Evolutionary conservation across 176 grass and related monocot species (phyloP), one percentile per base, ranked within the genome.

Genomic region (Rhipidocladum racemiflorum): DNA sequence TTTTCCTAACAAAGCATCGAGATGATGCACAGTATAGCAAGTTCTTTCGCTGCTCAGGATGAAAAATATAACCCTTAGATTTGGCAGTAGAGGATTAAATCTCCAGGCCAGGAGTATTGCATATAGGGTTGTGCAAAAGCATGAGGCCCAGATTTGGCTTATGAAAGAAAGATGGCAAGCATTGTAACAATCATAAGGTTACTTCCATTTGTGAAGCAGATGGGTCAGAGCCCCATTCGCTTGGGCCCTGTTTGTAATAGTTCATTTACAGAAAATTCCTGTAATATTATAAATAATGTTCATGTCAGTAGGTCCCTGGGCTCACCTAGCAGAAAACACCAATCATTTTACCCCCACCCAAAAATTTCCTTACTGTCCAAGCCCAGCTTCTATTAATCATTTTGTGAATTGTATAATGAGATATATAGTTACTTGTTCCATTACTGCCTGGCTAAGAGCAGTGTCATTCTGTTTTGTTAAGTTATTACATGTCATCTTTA

Each of bases 191-290:
- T 51, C 71, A 23, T 11, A 68, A 43, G 11, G 36, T 43, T 21
- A 68, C 66, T 43, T 68, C 51, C 51, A n/a, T 68, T 43, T 68
- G 50, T 51, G 32, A 54, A 74, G 20, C 71, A 74, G 30, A 54
- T 74, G 71, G 34, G 29, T 18, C 71, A 74, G 7, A 54, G 30
- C 28, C 46, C 44, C 11, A 4, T 46, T 51, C 32, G 28, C 28
- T 73, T 32, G 24, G 46, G 17, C 17, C 46, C 28, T 51, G 18
- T 53, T 73, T 15, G 18, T 29, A 73, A 73, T 24, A 28, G 70
- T 46, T 51, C 45, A 51, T 51, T 20, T 46, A 30, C 9, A 2
- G 4, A 74, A 74, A 36, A 50, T 23, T 74, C 20, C 30, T 74
- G 35, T 23, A 29, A 53, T 36, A 23, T 74, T 74, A 74, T 55